Evolutionary conservation across 495 filamentous ascomycete species (phyloP), one percentile per base, ranked within the genome.

Genomic region (Hyaloscypha finlandica): DNA sequence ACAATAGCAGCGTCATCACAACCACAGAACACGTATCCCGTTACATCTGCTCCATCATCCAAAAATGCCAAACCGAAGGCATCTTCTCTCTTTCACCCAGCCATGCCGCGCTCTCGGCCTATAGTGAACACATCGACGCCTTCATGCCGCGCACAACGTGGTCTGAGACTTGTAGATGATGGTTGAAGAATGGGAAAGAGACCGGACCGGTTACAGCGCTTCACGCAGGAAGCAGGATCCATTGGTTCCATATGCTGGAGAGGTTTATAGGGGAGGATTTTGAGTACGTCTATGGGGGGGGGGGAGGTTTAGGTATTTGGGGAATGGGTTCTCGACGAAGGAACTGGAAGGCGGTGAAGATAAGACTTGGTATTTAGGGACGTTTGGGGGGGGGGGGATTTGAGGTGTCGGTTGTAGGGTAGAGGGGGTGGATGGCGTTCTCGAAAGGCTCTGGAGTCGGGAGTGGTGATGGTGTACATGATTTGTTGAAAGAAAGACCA

Each of bases 121-220:
- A 90, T 68, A 76, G 88, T 52, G 81, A 83, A 39, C 89, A 87
- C 74, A 81, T 80, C 42, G 87, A 89, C 71, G 77, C 79, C 6
- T 90, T 88, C 74, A 89, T 89, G 73, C 77, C 78, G 3, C 80
- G 80, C 30, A 90, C 88, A 4, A 88, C 90, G 3, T 81, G 87
- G 75, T 79, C 64, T 2, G 39, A 33, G 4, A 42, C 52, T 1
- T 70, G 68, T 59, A 8, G 64, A 3, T 68, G 61, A 1, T 71
- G 69, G 69, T 81, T 82, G 71, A 82, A 82, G 71, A 30, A 25
- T 19, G 68, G 63, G n/a, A 56, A 48, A 22, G 52, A 61, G 25
- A 74, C 77, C 51, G 79, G 79, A 0, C 74, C 78, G 56, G 71
- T 75, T 30, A 77, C 76, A 1, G 68, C 63, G 30, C 72, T 82